Conservation (phyloP, 2,329 filamentous ascomycete genomes). For the Sporothrix sp. region DNA sequence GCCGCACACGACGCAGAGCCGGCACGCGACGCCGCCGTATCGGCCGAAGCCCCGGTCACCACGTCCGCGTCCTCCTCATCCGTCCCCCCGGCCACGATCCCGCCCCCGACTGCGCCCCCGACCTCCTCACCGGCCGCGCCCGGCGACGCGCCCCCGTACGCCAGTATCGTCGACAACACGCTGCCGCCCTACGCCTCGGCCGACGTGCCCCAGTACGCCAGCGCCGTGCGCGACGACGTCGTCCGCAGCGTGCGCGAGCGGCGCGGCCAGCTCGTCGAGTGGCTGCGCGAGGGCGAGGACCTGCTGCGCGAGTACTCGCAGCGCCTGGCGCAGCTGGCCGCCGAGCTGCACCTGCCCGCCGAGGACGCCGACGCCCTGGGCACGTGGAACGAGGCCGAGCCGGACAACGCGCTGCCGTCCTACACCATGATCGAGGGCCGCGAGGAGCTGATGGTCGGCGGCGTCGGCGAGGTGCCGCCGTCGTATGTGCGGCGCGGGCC, state of each 20-base stretch:
- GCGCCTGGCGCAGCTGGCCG: conserved; percentile 23
- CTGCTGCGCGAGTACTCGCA: conserved; percentile 25
- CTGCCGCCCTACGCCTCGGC: conserved; percentile 22
- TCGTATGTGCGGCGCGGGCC: conserved; percentile 18
- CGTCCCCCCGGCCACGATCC: not conserved
- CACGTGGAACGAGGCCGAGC: conserved; percentile 24
- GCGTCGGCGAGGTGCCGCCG: conserved; percentile 25
- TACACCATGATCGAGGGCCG: conserved; percentile 22
- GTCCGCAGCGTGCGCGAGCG: conserved; percentile 13
- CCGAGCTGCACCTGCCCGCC: conserved; percentile 20
- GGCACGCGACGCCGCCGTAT: too few relatives aligned
- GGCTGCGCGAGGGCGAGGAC: conserved; percentile 24
- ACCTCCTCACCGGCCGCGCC: not conserved
- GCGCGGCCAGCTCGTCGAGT: conserved; percentile 23
- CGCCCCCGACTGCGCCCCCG: not conserved
- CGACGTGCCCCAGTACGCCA: conserved; percentile 22
- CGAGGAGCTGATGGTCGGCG: conserved; percentile 25
- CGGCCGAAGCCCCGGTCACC: too few relatives aligned
- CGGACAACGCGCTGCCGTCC: conserved; percentile 24
- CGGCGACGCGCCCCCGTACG: conserved; percentile 16
- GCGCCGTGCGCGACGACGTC: conserved; percentile 21
- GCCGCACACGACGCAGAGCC: not conserved
- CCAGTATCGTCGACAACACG: conserved; percentile 5
- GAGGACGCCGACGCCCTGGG: conserved; percentile 21
- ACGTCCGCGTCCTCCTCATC: not conserved